Evolutionary conservation across 305 asterid genomes (phyloP).

Genomic region (Solanum aculeatissimum): DNA sequence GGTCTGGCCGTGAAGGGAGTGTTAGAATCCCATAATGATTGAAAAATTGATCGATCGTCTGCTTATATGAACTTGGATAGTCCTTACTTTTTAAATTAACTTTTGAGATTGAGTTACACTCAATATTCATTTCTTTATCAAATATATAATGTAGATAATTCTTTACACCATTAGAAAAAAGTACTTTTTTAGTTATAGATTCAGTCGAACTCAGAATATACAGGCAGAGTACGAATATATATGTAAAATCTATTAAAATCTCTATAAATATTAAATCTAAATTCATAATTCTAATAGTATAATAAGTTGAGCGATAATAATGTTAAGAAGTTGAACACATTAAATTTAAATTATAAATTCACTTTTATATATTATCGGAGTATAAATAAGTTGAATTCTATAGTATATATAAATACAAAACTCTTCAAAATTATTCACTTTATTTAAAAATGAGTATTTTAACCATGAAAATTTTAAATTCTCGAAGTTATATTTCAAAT

Average conservation of each 20-base stretch:
- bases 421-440: no score
- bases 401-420: no score
- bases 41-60: no score
- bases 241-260: neutral
- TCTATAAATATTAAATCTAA: neutral
- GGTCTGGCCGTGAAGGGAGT: no score
- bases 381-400: neutral
- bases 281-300: neutral
- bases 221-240: neutral
- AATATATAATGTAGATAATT: neutral
- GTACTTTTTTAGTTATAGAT: neutral
- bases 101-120: no score
- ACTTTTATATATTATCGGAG: neutral
- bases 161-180: neutral
- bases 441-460: no score
- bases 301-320: neutral
- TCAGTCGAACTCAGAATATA: neutral
- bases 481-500: no score
- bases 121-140: no score
- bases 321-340: neutral
- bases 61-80: no score
- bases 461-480: no score
- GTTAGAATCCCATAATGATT: no score
- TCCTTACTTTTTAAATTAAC: no score
- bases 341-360: neutral